A percentile compares a stretch with the other conserved stretches of the same genome.
phyloP scores from a whole-genome alignment of 1,284 basidiomycete genomes.

The Rhodotorula sp. region DNA sequence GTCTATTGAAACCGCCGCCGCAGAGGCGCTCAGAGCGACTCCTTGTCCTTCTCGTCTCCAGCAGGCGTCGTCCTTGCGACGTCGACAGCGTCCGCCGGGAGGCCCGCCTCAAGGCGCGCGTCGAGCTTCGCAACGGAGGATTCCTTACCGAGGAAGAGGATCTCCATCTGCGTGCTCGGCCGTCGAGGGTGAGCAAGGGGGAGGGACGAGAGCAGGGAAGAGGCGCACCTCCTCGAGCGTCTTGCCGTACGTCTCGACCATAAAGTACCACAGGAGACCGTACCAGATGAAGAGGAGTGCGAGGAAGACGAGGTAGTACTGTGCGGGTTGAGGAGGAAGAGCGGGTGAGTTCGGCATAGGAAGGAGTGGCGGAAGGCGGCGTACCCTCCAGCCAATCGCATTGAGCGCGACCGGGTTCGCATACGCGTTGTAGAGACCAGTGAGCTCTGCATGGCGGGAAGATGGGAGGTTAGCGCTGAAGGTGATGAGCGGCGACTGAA shows the following conservation, averaged over 20 bases:
- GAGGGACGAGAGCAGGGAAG: background rate
- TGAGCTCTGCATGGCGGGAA: slow-evolving; percentile 49
- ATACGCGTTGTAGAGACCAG: slow-evolving; percentile 46
- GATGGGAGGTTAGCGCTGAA: slow-evolving; percentile 52
- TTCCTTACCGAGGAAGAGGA: background rate
- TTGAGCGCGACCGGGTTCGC: slow-evolving; percentile 53
- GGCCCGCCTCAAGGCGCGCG: background rate
- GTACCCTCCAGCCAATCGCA: slow-evolving; percentile 45
- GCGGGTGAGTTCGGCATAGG: background rate
- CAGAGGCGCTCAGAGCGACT: background rate
- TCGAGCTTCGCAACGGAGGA: background rate
- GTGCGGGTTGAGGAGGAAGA: slow-evolving; percentile 4
- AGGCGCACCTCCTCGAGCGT: slow-evolving; percentile 4
- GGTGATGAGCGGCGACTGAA: slow-evolving; percentile 47
- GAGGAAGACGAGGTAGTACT: slow-evolving; percentile 53
- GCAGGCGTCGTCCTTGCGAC: background rate
- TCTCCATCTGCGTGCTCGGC: background rate
- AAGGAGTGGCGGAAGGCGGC: too few species aligned
- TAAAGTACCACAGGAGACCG: slow-evolving; percentile 47
- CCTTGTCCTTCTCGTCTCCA: slow-evolving; percentile 1
- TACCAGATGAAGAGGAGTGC: slow-evolving; percentile 53
- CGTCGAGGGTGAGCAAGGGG: background rate
- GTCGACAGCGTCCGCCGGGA: background rate
- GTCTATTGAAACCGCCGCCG: too few species aligned
- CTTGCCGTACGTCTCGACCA: slow-evolving; percentile 64